phyloP scores from a whole-genome alignment of 2,329 filamentous ascomycete genomes.

The Venturiaceae sp. region DNA sequence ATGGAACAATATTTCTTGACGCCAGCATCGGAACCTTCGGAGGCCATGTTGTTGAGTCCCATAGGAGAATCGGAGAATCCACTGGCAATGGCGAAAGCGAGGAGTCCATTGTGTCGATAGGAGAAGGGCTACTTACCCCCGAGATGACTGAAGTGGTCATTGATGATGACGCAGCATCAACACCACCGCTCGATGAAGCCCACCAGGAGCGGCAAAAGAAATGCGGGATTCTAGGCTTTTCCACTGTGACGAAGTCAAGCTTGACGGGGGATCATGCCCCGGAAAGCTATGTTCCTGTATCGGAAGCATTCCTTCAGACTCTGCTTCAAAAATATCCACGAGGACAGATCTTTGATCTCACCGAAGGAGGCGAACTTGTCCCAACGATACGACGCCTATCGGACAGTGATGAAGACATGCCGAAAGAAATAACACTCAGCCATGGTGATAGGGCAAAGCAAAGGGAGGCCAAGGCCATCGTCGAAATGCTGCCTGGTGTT shows the following conservation, averaged over 20 bases:
- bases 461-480: background rate
- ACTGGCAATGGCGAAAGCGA: background rate
- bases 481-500: background rate
- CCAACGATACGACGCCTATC: slow-evolving; percentile 4
- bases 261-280: background rate
- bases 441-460: background rate
- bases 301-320: slow-evolving; percentile 7
- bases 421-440: background rate
- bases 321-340: slow-evolving; percentile 13
- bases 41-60: background rate
- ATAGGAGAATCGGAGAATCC: background rate
- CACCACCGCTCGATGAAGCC: background rate
- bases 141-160: background rate
- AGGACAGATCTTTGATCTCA: slow-evolving; percentile 16
- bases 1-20: slow-evolving; percentile 5
- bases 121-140: background rate
- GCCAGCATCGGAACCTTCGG: background rate
- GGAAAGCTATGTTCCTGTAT: background rate
- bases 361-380: slow-evolving; percentile 9
- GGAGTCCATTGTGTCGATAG: background rate
- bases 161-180: background rate
- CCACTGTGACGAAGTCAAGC: slow-evolving; percentile 7
- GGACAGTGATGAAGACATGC: background rate
- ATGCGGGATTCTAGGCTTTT: slow-evolving; percentile 9
- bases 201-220: background rate